phyloP scores from a whole-genome alignment of 306 rosid species.

The Fagus sylvatica region DNA sequence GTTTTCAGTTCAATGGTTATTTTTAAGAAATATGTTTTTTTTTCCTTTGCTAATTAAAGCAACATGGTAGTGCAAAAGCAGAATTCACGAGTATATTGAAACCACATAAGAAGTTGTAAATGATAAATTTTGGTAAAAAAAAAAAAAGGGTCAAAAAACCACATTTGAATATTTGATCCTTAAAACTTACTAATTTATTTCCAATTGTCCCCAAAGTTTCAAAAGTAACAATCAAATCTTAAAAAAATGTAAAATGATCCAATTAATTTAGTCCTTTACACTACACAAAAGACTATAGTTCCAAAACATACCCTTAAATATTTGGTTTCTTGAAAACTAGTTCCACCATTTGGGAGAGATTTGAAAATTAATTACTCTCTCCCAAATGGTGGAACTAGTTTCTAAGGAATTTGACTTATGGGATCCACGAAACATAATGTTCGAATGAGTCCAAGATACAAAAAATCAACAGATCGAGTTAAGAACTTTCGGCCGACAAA shows the following conservation, averaged over 20 bases:
- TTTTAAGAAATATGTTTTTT: background rate
- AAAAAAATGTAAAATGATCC: too few relatives aligned
- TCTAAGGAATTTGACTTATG: background rate
- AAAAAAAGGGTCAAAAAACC: too few relatives aligned
- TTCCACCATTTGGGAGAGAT: background rate
- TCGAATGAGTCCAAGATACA: slow-evolving; percentile 2
- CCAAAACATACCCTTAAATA: too few relatives aligned
- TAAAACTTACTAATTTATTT: too few relatives aligned
- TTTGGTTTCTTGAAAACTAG: background rate
- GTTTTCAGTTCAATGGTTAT: background rate
- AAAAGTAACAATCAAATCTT: too few relatives aligned
- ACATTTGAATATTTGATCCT: background rate
- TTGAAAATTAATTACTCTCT: background rate
- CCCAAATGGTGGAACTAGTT: background rate
- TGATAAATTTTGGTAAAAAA: background rate
- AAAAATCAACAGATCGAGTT: background rate
- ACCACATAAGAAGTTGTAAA: background rate
- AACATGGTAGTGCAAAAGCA: too few relatives aligned
- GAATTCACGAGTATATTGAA: background rate
- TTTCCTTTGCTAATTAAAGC: too few relatives aligned
- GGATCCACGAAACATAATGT: slow-evolving; percentile 4
- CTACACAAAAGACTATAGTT: too few relatives aligned
- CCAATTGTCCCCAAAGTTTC: too few relatives aligned
- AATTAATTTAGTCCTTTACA: too few relatives aligned
- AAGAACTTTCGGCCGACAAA: slow-evolving; percentile 35